Conservation (phyloP, 352 stramenopile genomes). For the Pythium pyrilobum region DNA sequence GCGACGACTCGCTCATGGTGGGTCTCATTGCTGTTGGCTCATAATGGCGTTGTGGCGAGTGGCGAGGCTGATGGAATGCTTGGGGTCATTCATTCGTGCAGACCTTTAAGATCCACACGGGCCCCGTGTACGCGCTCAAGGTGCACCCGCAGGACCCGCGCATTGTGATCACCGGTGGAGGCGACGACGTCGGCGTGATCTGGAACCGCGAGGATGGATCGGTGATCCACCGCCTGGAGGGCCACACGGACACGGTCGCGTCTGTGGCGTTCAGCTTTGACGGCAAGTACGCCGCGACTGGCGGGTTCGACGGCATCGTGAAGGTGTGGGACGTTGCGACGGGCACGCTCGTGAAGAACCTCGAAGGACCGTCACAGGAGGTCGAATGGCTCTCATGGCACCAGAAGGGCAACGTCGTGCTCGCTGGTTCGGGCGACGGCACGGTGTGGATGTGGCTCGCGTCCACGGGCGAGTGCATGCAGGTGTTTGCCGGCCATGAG, state of each 20-base stretch:
- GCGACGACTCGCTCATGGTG: conserved; percentile 25
- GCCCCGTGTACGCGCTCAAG: conserved; percentile 76
- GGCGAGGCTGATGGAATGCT: neutral
- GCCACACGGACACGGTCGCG: conserved; percentile 82
- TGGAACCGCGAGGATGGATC: conserved; percentile 82
- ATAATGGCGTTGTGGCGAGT: neutral
- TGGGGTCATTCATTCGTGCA: conserved; percentile 12
- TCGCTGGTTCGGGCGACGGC: conserved; percentile 83
- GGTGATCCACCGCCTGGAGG: conserved; percentile 70
- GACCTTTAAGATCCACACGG: conserved; percentile 75
- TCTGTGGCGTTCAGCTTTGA: conserved; percentile 85
- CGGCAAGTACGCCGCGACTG: conserved; percentile 82
- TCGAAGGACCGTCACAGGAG: conserved; percentile 87
- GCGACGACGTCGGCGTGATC: conserved; percentile 80
- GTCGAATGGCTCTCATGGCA: conserved; percentile 91
- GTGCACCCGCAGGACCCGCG: conserved; percentile 77
- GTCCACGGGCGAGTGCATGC: conserved; percentile 94
- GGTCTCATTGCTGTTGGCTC: neutral
- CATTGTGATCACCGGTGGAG: conserved; percentile 78
- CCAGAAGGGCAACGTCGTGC: conserved; percentile 87
- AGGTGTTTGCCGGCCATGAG: conserved; percentile 97
- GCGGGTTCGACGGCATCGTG: conserved; percentile 80
- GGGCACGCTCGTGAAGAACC: conserved; percentile 68
- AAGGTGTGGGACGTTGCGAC: conserved; percentile 88
- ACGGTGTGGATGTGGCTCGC: conserved; percentile 93